Conservation (phyloP, 225 moss, liverwort and hornwort species). For the Pleurozium schreberi region DNA sequence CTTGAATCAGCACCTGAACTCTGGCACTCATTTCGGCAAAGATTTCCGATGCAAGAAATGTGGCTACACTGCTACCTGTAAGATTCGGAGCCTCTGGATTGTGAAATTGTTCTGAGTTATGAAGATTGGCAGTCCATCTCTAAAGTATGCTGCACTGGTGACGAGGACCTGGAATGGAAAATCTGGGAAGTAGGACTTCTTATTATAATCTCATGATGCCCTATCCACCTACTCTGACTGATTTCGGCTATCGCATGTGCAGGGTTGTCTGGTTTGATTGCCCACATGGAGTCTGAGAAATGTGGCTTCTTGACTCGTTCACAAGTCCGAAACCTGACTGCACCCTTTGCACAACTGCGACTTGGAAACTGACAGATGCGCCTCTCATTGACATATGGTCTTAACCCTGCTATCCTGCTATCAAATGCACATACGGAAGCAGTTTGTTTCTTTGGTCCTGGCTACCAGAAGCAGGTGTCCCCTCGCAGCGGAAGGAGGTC, state of each 20-base stretch:
- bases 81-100: neutral
- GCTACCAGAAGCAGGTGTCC: neutral
- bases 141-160: neutral
- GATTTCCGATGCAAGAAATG: slow-evolving; percentile 26
- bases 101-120: neutral
- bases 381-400: neutral
- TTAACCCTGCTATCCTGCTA: neutral
- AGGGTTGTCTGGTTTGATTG: slow-evolving; percentile 31
- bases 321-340: neutral
- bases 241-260: neutral
- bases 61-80: slow-evolving; percentile 1
- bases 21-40: slow-evolving; percentile 6
- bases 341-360: slow-evolving; percentile 6
- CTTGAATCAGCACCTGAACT: slow-evolving; percentile 26
- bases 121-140: neutral
- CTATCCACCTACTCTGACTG: neutral
- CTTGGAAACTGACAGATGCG: neutral
- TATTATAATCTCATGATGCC: neutral
- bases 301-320: slow-evolving; percentile 20
- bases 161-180: neutral
- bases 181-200: neutral
- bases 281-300: slow-evolving; percentile 24
- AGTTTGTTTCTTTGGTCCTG: neutral
- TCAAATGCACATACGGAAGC: neutral
- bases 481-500: neutral